Percentiles rank a stretch among this genome's conserved stretches.
phyloP scores from a whole-genome alignment of 2,329 filamentous ascomycete genomes.

The Trichoderma aggressivum region DNA sequence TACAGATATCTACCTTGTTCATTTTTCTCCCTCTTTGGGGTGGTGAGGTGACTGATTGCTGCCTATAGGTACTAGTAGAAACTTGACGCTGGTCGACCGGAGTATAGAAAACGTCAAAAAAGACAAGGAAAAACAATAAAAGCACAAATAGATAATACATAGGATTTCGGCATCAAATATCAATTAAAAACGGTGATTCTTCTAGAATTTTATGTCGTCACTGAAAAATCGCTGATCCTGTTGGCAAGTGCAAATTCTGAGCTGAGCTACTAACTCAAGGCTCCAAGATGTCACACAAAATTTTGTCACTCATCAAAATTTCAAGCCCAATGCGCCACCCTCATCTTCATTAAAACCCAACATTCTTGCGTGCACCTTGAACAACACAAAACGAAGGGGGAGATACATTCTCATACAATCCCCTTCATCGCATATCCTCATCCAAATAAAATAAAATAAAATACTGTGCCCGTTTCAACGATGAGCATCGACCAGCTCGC shows the following conservation, averaged over 20 bases:
- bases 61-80: not conserved
- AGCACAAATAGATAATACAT: not conserved
- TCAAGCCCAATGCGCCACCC: conserved; percentile 2
- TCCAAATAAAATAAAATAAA: not conserved
- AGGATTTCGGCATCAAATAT: not conserved
- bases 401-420: not conserved
- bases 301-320: conserved; percentile 6
- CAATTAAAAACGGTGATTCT: not conserved
- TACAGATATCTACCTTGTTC: not conserved
- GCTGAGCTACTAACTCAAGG: not conserved
- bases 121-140: not conserved
- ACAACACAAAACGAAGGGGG: not conserved
- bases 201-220: not conserved
- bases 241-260: not conserved
- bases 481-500: conserved; percentile 45
- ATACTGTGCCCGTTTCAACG: not conserved
- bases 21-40: not conserved
- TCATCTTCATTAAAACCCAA: not conserved
- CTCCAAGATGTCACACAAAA: not conserved
- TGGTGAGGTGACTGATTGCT: not conserved
- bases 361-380: not conserved
- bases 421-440: not conserved
- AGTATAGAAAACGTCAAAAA: not conserved
- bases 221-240: not conserved
- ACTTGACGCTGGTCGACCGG: not conserved